These are phyloP conservation scores for Nakazawaea holstii DNA, from an alignment of 805 yeast genomes.

Conservation along the genomic window DNA sequence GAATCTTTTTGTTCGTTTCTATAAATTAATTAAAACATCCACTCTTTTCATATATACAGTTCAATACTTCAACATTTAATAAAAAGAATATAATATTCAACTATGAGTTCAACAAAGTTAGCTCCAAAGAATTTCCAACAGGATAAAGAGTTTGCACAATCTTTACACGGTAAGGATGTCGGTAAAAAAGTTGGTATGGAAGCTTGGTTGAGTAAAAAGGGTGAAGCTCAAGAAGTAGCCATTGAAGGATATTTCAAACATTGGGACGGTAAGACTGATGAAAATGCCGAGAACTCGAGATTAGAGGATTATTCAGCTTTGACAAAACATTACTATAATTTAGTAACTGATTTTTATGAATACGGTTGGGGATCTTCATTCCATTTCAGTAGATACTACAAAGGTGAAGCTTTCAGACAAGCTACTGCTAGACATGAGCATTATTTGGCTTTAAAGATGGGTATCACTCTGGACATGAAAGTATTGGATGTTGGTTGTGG, in stretches of 20 bases:
- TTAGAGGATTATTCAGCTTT: conserved; percentile 81
- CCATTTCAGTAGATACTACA: conserved; percentile 93
- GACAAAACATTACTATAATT: conserved; percentile 93
- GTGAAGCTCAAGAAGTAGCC: conserved; percentile 76
- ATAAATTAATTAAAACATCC: not conserved
- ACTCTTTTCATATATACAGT: not conserved
- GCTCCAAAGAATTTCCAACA: conserved; percentile 51
- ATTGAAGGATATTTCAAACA: conserved; percentile 89
- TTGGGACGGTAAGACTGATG: conserved; percentile 89
- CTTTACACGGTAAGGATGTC: conserved; percentile 75
- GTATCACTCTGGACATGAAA: conserved; percentile 69
- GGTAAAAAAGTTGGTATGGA: conserved; percentile 63
- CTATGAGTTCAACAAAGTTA: conserved; percentile 20
- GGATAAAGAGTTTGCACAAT: conserved; percentile 74
- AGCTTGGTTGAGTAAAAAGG: conserved; percentile 75
- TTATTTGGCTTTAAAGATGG: conserved; percentile 83
- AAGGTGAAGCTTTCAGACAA: conserved; percentile 90
- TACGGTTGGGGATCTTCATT: conserved; percentile 99
- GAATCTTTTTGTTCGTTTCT: not conserved
- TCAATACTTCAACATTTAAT: not conserved
- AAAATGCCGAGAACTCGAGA: conserved; percentile 66
- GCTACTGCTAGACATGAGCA: conserved; percentile 98
- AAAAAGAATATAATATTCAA: not conserved
- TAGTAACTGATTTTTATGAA: conserved; percentile 97
- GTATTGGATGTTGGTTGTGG: conserved; percentile 99